Evolutionary conservation across 495 filamentous ascomycete genomes (phyloP), one percentile per base, ranked within the genome.

Genomic region (Penicillium arizonense): DNA sequence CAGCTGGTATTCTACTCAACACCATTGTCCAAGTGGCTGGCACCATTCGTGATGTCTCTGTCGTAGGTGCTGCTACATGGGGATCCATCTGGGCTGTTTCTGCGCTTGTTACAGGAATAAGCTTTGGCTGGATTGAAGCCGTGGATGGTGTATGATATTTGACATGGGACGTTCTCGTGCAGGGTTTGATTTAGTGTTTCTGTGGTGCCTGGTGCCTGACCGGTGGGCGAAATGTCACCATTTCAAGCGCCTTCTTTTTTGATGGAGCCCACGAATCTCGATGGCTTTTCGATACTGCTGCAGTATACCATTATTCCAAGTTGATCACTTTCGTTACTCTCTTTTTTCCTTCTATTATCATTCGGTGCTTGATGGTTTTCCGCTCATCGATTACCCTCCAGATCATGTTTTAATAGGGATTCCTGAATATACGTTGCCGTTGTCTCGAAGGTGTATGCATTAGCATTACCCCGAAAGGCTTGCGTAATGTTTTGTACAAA

Each of bases 21-120:
- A 91, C 89, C 1, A 79, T 82, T 45, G 63, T 91, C 28, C 82
- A 85, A 57, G 78, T 82, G 1, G 79, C 77, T 20, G 67, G 81
- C 24, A 85, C 79, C 0, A 63, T 95, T 20, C 72, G 79, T n/a
- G 83, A 88, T 14, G 81, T 87, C 8, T 86, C 89, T 56, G 57
- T 82, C 2, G 63, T 72, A 6, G 91, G 91, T 23, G 87, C 89
- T 1, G 71, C 69, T 10, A 84, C 78, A 0, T 96, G 87, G 77
- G 84, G 87, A 3, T 71, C 72, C 11, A 72, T 91, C 12, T 96
- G 89, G 89, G 81, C 80, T 37, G 50, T 79, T 12, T 85, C 86
- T 1, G 78, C 80, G 1, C 55, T 79, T 50, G 58, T 83, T 33
- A 81, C 82, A 4, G 87, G 87, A 1, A 57, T 76, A 12, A 76